These are phyloP conservation scores for Rhizophagus clarus DNA, from an alignment of 192 early-diverging fungal species.

Conservation along the genomic window DNA sequence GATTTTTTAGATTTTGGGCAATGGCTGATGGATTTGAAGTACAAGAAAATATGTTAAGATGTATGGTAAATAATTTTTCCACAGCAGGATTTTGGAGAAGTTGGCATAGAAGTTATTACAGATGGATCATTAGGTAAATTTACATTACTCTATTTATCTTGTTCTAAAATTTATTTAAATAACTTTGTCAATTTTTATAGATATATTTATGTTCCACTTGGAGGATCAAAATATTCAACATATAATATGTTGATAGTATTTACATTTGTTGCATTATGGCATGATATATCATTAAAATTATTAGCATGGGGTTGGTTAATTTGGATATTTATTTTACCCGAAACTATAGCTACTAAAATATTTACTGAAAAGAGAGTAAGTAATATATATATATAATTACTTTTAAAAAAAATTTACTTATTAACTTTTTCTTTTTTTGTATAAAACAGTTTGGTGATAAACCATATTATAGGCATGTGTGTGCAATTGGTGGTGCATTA, in stretches of 20 bases:
- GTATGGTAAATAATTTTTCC: slow-evolving; percentile 96
- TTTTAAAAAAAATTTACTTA: too few relatives aligned
- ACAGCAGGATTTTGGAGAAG: slow-evolving; percentile 91
- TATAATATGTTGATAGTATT: slow-evolving; percentile 88
- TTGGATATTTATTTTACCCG: slow-evolving; percentile 83
- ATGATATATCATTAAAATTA: slow-evolving; percentile 84
- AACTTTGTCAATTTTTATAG: slow-evolving; percentile 37
- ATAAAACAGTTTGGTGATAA: slow-evolving; percentile 50
- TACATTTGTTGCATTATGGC: slow-evolving; percentile 98
- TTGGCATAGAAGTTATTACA: slow-evolving; percentile 95
- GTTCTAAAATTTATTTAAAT: neutral
- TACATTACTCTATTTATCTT: neutral
- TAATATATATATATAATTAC: too few relatives aligned
- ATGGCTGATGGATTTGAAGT: slow-evolving; percentile 87
- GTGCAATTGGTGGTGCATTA: slow-evolving; percentile 75
- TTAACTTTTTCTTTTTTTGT: too few relatives aligned
- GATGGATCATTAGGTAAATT: slow-evolving; percentile 79
- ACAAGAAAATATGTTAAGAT: slow-evolving; percentile 95
- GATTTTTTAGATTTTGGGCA: slow-evolving; percentile 97
- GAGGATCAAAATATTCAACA: slow-evolving; percentile 68
- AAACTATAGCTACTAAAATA: slow-evolving; percentile 63
- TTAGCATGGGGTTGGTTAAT: slow-evolving; percentile 94
- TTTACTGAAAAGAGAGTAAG: slow-evolving; percentile 57
- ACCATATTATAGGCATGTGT: slow-evolving; percentile 74
- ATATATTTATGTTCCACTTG: slow-evolving; percentile 92